A percentile compares a stretch with the other conserved stretches of the same genome.
phyloP scores from a whole-genome alignment of 306 rosid genomes.

The Alnus glutinosa region DNA sequence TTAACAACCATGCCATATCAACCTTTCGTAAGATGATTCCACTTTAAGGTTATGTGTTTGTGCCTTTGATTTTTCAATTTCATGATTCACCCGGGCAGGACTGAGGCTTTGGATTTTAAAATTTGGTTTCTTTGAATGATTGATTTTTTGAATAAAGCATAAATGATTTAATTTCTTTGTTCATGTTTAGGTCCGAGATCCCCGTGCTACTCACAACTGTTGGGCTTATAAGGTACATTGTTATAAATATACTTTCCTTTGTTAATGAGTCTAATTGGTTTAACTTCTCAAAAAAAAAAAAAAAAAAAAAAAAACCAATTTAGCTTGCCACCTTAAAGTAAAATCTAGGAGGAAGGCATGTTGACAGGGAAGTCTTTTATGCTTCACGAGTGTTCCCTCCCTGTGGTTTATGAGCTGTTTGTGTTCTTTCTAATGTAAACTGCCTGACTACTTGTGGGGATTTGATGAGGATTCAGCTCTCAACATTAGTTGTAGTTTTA shows the following conservation, averaged over 20 bases:
- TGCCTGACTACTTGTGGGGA: background rate
- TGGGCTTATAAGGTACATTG: slow-evolving; percentile 85
- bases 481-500: background rate
- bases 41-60: background rate
- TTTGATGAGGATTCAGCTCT: background rate
- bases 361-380: background rate
- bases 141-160: background rate
- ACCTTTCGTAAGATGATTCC: background rate
- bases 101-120: background rate
- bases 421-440: background rate
- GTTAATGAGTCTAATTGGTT: background rate
- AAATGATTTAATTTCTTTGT: background rate
- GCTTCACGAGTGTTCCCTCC: background rate
- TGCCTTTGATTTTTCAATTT: background rate
- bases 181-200: slow-evolving; percentile 67
- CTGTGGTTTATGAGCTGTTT: background rate
- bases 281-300: background rate
- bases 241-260: background rate
- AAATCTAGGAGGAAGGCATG: background rate
- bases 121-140: background rate
- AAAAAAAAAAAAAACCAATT: background rate
- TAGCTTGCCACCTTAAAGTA: background rate
- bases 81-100: background rate
- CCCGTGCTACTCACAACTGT: slow-evolving; percentile 86
- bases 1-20: too few relatives aligned